A percentile compares a stretch with the other conserved stretches of the same genome.
Evolutionary conservation across 768 basidiomycete species (phyloP).

Genomic region (Suillus bovinus): DNA sequence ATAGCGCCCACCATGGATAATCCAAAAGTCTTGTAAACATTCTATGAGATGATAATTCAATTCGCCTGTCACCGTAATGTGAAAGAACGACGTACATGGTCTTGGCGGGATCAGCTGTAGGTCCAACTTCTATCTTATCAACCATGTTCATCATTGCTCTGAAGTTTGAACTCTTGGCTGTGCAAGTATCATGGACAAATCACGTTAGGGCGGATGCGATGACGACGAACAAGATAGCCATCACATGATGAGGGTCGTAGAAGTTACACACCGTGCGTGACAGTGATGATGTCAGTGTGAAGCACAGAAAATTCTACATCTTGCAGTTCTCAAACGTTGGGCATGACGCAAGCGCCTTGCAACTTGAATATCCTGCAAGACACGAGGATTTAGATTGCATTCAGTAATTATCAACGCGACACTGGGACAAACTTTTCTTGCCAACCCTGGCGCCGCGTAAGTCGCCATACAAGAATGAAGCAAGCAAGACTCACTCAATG

Average conservation of each 20-base stretch:
- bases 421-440: constrained; percentile 7
- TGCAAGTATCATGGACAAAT: too few species aligned
- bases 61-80: too few species aligned
- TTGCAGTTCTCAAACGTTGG: constrained; percentile 7
- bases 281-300: constrained; percentile 18
- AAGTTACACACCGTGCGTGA: constrained; percentile 27
- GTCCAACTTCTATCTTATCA: too few species aligned
- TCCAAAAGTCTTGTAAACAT: not conserved
- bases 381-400: not conserved
- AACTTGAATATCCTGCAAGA: constrained; percentile 20
- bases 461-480: not conserved
- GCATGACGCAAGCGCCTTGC: constrained; percentile 16
- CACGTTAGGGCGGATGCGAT: too few species aligned
- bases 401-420: constrained; percentile 3
- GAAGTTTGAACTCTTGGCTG: too few species aligned
- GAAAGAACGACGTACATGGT: too few species aligned
- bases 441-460: constrained; percentile 1
- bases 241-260: constrained; percentile 5
- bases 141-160: too few species aligned
- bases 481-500: constrained; percentile 1
- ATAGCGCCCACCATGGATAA: not conserved
- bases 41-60: not conserved
- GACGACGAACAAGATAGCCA: too few species aligned
- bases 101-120: too few species aligned
- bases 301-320: constrained; percentile 15